Evolutionary conservation across 2,329 filamentous ascomycete genomes (phyloP), one percentile per base, ranked within the genome.

Genomic region (Cladosporium sp.): DNA sequence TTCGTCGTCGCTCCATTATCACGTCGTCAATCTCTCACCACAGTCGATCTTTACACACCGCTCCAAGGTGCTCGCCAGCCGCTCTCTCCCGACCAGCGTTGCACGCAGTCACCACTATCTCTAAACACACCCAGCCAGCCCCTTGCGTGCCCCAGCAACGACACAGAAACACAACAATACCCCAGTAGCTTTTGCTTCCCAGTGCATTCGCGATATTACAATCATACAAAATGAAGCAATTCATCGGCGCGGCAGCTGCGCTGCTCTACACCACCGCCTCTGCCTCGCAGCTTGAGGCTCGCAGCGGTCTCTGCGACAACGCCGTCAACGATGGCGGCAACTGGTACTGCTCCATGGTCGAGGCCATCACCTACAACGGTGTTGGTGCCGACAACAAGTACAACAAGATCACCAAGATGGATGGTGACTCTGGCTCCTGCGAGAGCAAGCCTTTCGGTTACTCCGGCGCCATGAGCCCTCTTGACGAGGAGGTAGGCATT

Each of bases 401-500:
- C 72, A 76, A 85, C 52, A 76, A 78, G 49, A 78, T 90, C 30
- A 79, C 74, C 20, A 60, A 62, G 48, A 87, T 90, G 79, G 72
- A 78, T 53, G 59, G 71, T 13, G 62, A 69, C 42, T 78, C 78
- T 35, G 76, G 75, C 7, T 61, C 71, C 16, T 90, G 86, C 66
- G 59, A 68, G 6, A 79, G 74, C 55, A 65, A 72, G 32, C 68
- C 74, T 13, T 69, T 77, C 53, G 51, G 65, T 1, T 89, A 82
- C 61, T 72, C 68, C 9, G 85, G 85, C 12, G 72, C 77, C 35
- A 70, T 88, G 45, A 78, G 83, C 22, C 86, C 86, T 6, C 74
- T 88, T 29, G 76, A 86, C 54, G 82, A 86, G 63, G 85, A 85
- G 70, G 85, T 88, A 71, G 68, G 80, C 15, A 4, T 22, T n/a